Conservation (phyloP, 2,329 filamentous ascomycete genomes). For the Neonectria hederae region DNA sequence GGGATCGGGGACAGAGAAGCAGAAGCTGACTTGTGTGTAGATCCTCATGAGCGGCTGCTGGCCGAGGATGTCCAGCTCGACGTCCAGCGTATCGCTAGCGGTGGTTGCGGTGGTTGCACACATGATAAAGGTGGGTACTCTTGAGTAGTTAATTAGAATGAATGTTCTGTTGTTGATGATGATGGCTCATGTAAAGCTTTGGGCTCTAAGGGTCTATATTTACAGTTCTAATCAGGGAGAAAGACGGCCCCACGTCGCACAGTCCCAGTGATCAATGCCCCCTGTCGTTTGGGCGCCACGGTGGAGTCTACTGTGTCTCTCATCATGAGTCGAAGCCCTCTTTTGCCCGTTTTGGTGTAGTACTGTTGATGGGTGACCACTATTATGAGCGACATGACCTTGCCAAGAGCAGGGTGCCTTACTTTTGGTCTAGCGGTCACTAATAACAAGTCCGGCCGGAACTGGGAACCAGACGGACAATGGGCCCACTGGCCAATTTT, state of each 20-base stretch:
- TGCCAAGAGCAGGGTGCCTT: too few relatives aligned
- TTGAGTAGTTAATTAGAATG: neutral
- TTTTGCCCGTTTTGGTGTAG: neutral
- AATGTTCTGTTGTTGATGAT: neutral
- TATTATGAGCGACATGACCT: too few relatives aligned
- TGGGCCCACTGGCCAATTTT: too few relatives aligned
- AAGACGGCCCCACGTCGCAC: neutral
- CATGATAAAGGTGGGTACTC: conserved; percentile 7
- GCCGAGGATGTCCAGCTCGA: conserved; percentile 53
- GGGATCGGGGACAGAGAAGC: conserved; percentile 47
- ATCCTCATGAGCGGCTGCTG: conserved; percentile 53
- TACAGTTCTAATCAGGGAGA: neutral
- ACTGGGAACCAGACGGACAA: too few relatives aligned
- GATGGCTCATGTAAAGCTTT: neutral
- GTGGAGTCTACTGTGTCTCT: neutral
- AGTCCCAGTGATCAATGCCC: neutral
- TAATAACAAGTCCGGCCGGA: too few relatives aligned
- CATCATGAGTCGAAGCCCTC: neutral
- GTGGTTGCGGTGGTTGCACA: neutral
- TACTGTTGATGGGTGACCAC: too few relatives aligned
- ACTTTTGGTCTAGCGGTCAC: too few relatives aligned
- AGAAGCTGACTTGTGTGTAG: conserved; percentile 58
- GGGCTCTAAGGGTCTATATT: too few relatives aligned
- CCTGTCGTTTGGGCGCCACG: neutral
- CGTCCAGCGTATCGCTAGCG: conserved; percentile 18